Percentiles rank a stretch among this genome's conserved stretches.
Conservation (phyloP, 495 filamentous ascomycete genomes). For the Podospora pseudopauciseta region DNA sequence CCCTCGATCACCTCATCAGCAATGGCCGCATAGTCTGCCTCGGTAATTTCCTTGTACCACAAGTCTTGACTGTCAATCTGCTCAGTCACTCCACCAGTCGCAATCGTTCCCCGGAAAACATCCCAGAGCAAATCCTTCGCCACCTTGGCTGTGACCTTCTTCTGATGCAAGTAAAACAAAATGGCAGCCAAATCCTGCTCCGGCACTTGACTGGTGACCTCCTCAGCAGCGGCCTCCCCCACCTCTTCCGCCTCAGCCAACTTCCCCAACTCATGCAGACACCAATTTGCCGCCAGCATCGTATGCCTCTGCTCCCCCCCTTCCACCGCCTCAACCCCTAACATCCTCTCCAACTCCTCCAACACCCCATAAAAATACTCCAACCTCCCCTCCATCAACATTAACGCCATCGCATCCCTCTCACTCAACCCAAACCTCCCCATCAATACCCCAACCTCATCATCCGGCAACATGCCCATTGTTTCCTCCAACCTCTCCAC, state of each 20-base stretch:
- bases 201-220: conserved; percentile 49
- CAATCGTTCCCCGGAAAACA: conserved; percentile 45
- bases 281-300: conserved; percentile 60
- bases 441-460: conserved; percentile 57
- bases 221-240: conserved; percentile 27
- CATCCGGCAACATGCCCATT: conserved; percentile 68
- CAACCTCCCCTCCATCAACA: conserved; percentile 70
- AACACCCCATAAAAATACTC: conserved; percentile 81
- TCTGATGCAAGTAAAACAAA: conserved; percentile 57
- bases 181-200: conserved; percentile 62
- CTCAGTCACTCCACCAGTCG: conserved; percentile 46
- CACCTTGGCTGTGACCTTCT: conserved; percentile 68
- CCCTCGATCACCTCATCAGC: conserved; percentile 48
- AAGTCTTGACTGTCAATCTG: conserved; percentile 65
- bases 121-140: conserved; percentile 70
- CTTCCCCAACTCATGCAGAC: conserved; percentile 85
- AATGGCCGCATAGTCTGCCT: conserved; percentile 57
- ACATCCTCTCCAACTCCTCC: conserved; percentile 44
- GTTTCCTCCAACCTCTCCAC: conserved; percentile 55
- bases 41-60: conserved; percentile 58
- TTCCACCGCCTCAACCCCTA: conserved; percentile 35
- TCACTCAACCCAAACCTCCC: conserved; percentile 59
- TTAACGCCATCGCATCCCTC: conserved; percentile 85
- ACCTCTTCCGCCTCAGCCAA: conserved; percentile 43
- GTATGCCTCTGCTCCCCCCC: conserved; percentile 21